Percentiles rank a stretch among this genome's conserved stretches.
Evolutionary conservation across 768 basidiomycete species (phyloP).

Genomic region (Leucosporidium yakuticum): DNA sequence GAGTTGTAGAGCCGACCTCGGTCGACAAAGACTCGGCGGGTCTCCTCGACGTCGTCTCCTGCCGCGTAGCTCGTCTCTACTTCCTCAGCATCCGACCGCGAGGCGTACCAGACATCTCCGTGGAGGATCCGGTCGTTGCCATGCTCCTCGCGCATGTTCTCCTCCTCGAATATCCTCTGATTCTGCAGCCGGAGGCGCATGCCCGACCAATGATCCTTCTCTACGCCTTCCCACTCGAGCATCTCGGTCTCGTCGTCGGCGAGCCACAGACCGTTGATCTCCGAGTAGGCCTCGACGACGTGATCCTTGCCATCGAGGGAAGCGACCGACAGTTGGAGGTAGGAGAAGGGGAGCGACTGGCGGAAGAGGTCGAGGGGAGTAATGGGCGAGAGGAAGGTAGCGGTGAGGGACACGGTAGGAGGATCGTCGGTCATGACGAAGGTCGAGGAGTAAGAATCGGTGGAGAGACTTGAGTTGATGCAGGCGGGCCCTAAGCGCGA

Average conservation of each 20-base stretch:
- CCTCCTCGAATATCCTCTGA: constrained; percentile 22
- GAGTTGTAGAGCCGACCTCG: not conserved
- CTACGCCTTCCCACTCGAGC: constrained; percentile 13
- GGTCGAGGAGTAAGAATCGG: constrained; percentile 8
- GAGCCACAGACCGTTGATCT: constrained; percentile 24
- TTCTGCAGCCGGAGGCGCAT: constrained; percentile 3
- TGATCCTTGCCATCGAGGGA: constrained; percentile 16
- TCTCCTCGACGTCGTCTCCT: constrained; percentile 11
- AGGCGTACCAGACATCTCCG: constrained; percentile 21
- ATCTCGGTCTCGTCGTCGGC: constrained; percentile 24
- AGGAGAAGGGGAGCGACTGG: constrained; percentile 35
- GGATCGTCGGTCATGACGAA: constrained; percentile 17
- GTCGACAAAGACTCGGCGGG: constrained; percentile 10
- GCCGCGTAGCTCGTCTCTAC: constrained; percentile 19
- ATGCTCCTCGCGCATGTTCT: constrained; percentile 5
- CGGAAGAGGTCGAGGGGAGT: constrained; percentile 31
- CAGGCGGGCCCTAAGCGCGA: constrained; percentile 7
- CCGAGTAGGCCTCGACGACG: constrained; percentile 26
- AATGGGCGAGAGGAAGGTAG: constrained; percentile 40
- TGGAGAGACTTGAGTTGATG: not conserved
- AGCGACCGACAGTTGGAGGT: constrained; percentile 20
- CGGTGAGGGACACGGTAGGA: constrained; percentile 38
- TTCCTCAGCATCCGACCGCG: no score
- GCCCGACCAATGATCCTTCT: constrained; percentile 8
- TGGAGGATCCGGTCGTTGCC: constrained; percentile 21